Percentiles rank a stretch among this genome's conserved stretches.
Conservation (phyloP, 2,329 filamentous ascomycete species). For the Paecilomyces niveus region DNA sequence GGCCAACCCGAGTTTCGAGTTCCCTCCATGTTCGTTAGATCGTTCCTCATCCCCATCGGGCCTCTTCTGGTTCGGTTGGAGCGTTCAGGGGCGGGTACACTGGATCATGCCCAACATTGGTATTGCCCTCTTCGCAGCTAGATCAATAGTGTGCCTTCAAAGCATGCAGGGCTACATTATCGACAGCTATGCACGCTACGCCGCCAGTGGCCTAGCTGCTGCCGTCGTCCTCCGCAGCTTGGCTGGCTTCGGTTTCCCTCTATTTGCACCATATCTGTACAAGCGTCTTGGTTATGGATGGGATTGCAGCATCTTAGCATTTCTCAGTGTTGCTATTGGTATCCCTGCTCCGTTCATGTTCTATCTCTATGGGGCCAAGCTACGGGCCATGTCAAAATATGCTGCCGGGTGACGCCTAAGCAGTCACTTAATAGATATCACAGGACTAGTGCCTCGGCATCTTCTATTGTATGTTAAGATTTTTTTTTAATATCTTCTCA, state of each 20-base stretch:
- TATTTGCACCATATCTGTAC: constrained; percentile 19
- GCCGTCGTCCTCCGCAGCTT: constrained; percentile 13
- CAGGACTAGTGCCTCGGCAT: no score
- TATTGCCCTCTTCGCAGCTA: constrained; percentile 37
- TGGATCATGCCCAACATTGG: constrained; percentile 46
- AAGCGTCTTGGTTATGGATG: constrained; percentile 10
- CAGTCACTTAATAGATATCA: no score
- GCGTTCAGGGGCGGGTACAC: constrained; percentile 34
- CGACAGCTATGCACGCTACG: constrained; percentile 15
- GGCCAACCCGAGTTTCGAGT: constrained; percentile 50
- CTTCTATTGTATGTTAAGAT: no score
- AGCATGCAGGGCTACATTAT: constrained; percentile 24
- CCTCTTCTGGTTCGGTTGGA: constrained; percentile 49
- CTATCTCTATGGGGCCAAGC: constrained; percentile 34
- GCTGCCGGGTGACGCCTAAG: no score
- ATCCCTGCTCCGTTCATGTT: constrained; percentile 38
- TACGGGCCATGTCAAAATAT: constrained; percentile 18
- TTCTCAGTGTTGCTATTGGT: constrained; percentile 18
- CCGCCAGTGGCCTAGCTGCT: constrained; percentile 14
- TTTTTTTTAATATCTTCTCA: no score
- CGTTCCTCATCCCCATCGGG: constrained; percentile 41
- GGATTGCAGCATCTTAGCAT: constrained; percentile 19
- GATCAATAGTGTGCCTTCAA: constrained; percentile 28
- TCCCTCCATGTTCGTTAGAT: constrained; percentile 46
- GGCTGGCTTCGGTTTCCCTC: constrained; percentile 18